These are phyloP conservation scores for Fraxinus latifolia DNA, from an alignment of 305 asterid genomes.

Conservation along the genomic window DNA sequence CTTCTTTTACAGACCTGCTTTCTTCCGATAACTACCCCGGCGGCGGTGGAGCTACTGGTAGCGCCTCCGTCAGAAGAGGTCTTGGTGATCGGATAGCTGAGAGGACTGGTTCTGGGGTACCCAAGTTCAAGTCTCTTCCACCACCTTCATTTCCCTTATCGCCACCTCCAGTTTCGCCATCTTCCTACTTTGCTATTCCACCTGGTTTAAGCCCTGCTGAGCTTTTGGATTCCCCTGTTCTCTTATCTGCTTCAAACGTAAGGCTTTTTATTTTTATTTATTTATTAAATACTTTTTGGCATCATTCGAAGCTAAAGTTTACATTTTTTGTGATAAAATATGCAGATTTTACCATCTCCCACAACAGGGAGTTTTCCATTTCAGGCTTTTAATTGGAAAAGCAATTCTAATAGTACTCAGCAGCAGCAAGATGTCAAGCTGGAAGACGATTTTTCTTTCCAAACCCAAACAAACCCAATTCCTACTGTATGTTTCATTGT, in stretches of 20 bases:
- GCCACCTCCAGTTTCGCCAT: conserved; percentile 80
- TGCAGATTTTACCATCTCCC: conserved; percentile 86
- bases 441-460: conserved; percentile 63
- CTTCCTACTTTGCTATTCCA: conserved; percentile 70
- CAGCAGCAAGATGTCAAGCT: conserved; percentile 31
- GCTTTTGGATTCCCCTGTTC: conserved; percentile 76
- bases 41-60: conserved; percentile 12
- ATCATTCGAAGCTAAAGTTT: background rate
- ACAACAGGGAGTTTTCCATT: conserved; percentile 67
- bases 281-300: background rate
- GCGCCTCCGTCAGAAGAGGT: conserved; percentile 36
- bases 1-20: conserved; percentile 50
- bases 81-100: conserved; percentile 58
- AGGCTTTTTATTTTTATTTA: conserved; percentile 9
- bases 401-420: conserved; percentile 22
- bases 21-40: conserved; percentile 40
- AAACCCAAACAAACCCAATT: conserved; percentile 30
- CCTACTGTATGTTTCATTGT: conserved; percentile 6
- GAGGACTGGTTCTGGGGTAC: conserved; percentile 59
- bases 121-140: conserved; percentile 69
- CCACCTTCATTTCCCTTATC: conserved; percentile 75
- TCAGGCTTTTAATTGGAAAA: conserved; percentile 51
- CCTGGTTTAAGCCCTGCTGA: conserved; percentile 72
- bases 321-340: conserved; percentile 1
- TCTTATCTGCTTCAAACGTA: conserved; percentile 54